These are phyloP conservation scores for Penicillium cataractarum DNA, from an alignment of 495 filamentous ascomycete species.

Conservation along the genomic window DNA sequence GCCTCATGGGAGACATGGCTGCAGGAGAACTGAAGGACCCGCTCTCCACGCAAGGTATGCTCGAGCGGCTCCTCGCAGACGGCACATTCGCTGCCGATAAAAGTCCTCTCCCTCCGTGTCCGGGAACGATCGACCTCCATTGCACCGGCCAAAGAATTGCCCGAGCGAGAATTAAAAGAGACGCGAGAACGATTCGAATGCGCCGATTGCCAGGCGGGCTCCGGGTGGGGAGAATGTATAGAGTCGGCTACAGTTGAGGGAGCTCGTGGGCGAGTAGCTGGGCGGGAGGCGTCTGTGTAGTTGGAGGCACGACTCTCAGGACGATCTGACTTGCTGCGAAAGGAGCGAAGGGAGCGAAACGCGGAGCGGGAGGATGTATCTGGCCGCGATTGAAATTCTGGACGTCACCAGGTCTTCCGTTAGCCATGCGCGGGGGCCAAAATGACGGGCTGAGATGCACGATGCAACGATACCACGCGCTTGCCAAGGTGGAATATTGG, in stretches of 20 bases:
- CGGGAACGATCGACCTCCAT: conserved; percentile 78
- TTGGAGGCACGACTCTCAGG: conserved; percentile 35
- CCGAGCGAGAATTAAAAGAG: conserved; percentile 54
- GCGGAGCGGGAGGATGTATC: conserved; percentile 42
- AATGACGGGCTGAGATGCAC: conserved; percentile 16
- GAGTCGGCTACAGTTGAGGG: conserved; percentile 33
- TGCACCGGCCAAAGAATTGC: conserved; percentile 68
- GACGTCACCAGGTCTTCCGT: conserved; percentile 21
- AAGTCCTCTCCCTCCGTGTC: conserved; percentile 88
- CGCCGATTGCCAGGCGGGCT: conserved; percentile 21
- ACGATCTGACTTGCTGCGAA: conserved; percentile 35
- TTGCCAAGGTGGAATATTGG: conserved; percentile 9
- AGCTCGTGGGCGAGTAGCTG: conserved; percentile 28
- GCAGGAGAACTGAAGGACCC: conserved; percentile 95
- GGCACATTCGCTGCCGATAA: conserved; percentile 91
- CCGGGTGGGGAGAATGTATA: conserved; percentile 22
- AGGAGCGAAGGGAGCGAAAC: conserved; percentile 41
- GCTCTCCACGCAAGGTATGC: conserved; percentile 92
- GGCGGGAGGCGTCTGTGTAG: conserved; percentile 25
- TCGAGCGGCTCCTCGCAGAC: conserved; percentile 98
- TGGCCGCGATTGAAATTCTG: conserved; percentile 39
- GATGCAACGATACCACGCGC: conserved; percentile 15
- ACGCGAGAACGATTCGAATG: conserved; percentile 43
- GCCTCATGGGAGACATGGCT: conserved; percentile 96
- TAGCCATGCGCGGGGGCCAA: conserved; percentile 28